Evolutionary conservation across 805 yeast genomes (phyloP).

Genomic region (Clavispora phyllophila): DNA sequence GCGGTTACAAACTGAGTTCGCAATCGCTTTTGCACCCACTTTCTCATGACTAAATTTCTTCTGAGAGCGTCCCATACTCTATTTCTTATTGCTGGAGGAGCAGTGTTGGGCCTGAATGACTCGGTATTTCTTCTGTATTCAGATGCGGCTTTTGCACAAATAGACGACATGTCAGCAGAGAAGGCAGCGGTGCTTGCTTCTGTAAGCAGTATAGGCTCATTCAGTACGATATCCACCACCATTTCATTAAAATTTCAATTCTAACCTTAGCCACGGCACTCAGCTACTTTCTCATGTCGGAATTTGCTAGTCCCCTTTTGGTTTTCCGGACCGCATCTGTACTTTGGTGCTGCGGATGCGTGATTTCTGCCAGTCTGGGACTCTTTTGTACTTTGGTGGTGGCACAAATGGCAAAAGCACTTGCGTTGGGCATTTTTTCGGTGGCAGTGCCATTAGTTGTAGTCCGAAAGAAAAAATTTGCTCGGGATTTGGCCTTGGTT

Average conservation of each 20-base stretch:
- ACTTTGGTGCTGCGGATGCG: neutral
- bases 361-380: neutral
- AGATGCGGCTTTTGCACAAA: neutral
- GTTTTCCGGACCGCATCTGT: neutral
- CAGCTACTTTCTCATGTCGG: neutral
- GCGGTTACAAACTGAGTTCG: constrained; percentile 4
- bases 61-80: neutral
- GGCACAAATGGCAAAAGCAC: neutral
- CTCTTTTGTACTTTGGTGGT: neutral
- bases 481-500: neutral
- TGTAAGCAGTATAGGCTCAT: neutral
- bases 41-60: constrained; percentile 1
- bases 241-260: neutral
- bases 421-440: neutral
- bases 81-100: neutral
- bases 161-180: neutral
- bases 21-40: constrained; percentile 24
- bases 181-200: neutral
- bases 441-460: neutral
- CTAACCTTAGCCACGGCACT: neutral
- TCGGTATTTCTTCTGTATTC: neutral
- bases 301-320: neutral
- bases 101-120: neutral
- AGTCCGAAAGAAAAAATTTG: neutral
- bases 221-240: neutral